These are phyloP conservation scores for Pyricularia sp. DNA, from an alignment of 2,329 filamentous ascomycete genomes.

Conservation along the genomic window DNA sequence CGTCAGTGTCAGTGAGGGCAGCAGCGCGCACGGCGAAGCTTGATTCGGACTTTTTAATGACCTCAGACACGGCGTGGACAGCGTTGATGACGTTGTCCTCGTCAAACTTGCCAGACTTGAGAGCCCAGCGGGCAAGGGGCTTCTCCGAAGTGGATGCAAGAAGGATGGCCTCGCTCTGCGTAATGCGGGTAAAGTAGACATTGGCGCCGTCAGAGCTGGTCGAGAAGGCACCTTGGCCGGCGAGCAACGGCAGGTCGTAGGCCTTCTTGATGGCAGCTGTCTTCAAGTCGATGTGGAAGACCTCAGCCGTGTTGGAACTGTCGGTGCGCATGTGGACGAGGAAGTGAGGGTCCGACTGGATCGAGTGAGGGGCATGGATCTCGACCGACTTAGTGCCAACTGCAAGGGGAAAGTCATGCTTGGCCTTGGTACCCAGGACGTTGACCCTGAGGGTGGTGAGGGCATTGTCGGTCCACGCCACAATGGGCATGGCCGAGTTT, in stretches of 20 bases:
- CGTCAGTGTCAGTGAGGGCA: conserved; percentile 53
- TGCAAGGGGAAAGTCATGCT: conserved; percentile 43
- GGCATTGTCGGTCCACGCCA: conserved; percentile 63
- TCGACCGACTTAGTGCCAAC: conserved; percentile 41
- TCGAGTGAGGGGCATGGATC: conserved; percentile 65
- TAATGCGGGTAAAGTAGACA: conserved; percentile 82
- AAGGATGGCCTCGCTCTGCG: conserved; percentile 62
- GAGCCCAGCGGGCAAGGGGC: conserved; percentile 65
- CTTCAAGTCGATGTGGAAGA: conserved; percentile 74
- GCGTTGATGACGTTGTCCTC: conserved; percentile 50
- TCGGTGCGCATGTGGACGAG: conserved; percentile 70
- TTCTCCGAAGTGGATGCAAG: conserved; percentile 69
- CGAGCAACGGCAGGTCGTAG: conserved; percentile 66
- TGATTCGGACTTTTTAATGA: conserved; percentile 59
- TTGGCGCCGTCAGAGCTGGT: conserved; percentile 70
- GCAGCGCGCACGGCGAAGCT: conserved; percentile 73
- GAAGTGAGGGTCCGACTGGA: conserved; percentile 71
- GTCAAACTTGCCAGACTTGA: conserved; percentile 31
- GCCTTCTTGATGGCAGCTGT: conserved; percentile 61
- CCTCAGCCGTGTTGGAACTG: conserved; percentile 67
- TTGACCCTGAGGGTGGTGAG: conserved; percentile 59
- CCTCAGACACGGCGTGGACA: conserved; percentile 55
- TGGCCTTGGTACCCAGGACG: conserved; percentile 52
- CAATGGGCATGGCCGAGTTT: conserved; percentile 64
- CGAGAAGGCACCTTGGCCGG: conserved; percentile 67